Conservation (phyloP, 495 filamentous ascomycete genomes). For the Viridothelium virens region DNA sequence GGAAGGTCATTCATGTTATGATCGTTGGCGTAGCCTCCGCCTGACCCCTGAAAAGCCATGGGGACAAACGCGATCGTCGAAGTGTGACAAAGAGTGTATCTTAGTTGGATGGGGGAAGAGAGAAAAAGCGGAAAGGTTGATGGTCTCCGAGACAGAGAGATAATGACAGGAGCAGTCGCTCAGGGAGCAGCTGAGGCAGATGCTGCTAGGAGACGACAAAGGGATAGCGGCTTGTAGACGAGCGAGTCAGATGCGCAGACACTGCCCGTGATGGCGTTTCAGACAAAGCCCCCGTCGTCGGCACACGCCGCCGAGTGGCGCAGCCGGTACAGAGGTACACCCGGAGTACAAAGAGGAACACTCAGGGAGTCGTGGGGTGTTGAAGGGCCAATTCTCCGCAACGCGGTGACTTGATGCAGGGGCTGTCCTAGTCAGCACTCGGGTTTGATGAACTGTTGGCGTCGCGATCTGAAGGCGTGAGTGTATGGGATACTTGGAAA, state of each 20-base stretch:
- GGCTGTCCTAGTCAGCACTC: background rate
- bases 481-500: background rate
- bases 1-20: conserved; percentile 64
- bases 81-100: conserved; percentile 10
- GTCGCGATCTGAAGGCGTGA: background rate
- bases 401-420: background rate
- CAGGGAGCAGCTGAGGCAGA: conserved; percentile 10
- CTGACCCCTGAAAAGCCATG: conserved; percentile 21
- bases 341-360: background rate
- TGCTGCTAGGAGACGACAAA: background rate
- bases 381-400: no score
- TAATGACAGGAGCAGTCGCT: conserved; percentile 9
- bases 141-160: background rate
- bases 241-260: conserved; percentile 1
- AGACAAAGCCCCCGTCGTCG: background rate
- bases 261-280: background rate
- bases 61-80: background rate
- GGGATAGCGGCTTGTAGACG: background rate
- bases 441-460: conserved; percentile 5
- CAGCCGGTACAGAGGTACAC: background rate
- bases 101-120: conserved; percentile 7
- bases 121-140: conserved; percentile 6
- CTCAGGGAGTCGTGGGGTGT: background rate
- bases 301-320: conserved; percentile 3
- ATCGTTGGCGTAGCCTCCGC: conserved; percentile 46